Conservation (phyloP, 164 flowering plant genomes). For the Vitis riparia region DNA sequence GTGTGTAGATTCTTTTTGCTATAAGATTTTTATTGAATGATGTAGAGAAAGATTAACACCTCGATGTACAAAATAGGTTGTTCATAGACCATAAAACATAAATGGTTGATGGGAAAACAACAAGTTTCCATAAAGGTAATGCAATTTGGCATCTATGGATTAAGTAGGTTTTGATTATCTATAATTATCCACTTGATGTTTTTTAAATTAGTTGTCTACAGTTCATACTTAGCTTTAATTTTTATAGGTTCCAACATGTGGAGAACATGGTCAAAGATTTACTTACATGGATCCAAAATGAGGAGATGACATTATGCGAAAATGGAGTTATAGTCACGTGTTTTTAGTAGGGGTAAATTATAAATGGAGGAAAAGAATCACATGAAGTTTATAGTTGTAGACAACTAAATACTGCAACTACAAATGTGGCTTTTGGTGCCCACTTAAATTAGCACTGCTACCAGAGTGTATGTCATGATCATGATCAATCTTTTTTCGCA, state of each 20-base stretch:
- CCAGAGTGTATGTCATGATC: too few species aligned
- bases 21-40: conserved; percentile 5
- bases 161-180: background rate
- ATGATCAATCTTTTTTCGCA: too few species aligned
- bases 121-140: conserved; percentile 37
- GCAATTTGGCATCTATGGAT: background rate
- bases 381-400: too few species aligned
- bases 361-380: too few species aligned
- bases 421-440: too few species aligned
- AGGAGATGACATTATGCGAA: conserved; percentile 36
- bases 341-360: too few species aligned
- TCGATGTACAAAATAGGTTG: conserved; percentile 62
- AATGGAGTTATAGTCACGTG: too few species aligned
- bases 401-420: too few species aligned
- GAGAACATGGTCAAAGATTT: conserved; percentile 64
- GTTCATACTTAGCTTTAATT: background rate
- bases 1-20: too few species aligned
- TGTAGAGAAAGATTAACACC: conserved; percentile 71
- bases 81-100: conserved; percentile 70
- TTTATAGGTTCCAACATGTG: conserved; percentile 65
- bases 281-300: conserved; percentile 51
- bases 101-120: conserved; percentile 82
- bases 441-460: too few species aligned
- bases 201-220: background rate
- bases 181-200: too few species aligned